These are phyloP conservation scores for Beauveria sp. DNA, from an alignment of 2,329 filamentous ascomycete species.

Conservation along the genomic window DNA sequence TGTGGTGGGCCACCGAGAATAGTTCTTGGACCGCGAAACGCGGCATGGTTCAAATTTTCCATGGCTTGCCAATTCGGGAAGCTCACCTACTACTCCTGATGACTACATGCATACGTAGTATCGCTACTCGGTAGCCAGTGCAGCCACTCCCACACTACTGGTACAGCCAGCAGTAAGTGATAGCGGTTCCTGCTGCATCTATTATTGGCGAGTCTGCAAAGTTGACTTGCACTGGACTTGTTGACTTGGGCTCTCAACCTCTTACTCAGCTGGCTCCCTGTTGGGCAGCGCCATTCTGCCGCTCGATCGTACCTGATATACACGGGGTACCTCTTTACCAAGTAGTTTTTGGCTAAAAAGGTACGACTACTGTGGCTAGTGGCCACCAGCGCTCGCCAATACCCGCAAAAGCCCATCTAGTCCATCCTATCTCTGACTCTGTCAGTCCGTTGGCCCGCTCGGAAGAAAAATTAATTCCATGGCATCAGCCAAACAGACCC, in stretches of 20 bases:
- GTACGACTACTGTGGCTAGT: background rate
- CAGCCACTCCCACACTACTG: background rate
- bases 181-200: background rate
- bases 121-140: no score
- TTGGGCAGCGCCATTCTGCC: background rate
- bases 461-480: background rate
- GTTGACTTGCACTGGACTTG: no score
- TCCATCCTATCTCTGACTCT: background rate
- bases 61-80: slow-evolving; percentile 4
- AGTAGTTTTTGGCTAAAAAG: background rate
- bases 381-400: background rate
- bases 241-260: background rate
- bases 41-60: background rate
- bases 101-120: background rate
- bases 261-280: background rate
- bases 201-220: background rate
- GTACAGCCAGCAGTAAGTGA: background rate
- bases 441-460: slow-evolving; percentile 4
- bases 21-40: background rate
- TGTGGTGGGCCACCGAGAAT: background rate
- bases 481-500: background rate
- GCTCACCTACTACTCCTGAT: background rate
- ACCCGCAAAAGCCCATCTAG: slow-evolving; percentile 5
- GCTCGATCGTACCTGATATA: background rate
- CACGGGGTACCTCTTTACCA: background rate